These are phyloP conservation scores for Venturia aucupariae DNA, from an alignment of 2,329 filamentous ascomycete genomes.

Conservation along the genomic window DNA sequence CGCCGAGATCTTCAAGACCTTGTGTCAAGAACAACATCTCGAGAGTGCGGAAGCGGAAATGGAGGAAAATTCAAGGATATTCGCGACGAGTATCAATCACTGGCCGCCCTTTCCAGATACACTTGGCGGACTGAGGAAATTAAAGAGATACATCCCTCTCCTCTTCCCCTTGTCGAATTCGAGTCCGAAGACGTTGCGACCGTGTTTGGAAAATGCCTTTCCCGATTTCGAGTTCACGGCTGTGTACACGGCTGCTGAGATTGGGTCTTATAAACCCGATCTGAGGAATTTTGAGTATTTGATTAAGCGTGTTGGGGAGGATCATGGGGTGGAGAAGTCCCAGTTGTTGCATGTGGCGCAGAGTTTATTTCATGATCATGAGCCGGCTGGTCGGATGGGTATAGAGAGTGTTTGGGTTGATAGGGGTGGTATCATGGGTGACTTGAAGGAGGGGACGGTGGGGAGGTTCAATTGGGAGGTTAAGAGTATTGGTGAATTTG, in stretches of 20 bases:
- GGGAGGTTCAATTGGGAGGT: constrained; percentile 44
- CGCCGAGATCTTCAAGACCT: constrained; percentile 36
- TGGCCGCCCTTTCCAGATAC: constrained; percentile 54
- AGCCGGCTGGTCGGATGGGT: constrained; percentile 51
- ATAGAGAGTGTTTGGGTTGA: constrained; percentile 53
- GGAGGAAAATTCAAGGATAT: constrained; percentile 21
- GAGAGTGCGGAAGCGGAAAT: constrained; percentile 23
- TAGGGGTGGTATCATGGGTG: constrained; percentile 44
- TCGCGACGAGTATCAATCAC: constrained; percentile 42
- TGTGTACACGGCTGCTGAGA: constrained; percentile 60
- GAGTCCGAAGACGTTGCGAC: constrained; percentile 8
- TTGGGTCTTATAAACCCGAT: constrained; percentile 64
- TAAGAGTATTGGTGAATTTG: constrained; percentile 51
- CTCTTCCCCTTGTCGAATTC: constrained; percentile 50
- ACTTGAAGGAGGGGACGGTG: constrained; percentile 27
- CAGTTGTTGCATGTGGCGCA: constrained; percentile 60
- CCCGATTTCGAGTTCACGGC: constrained; percentile 43
- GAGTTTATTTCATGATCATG: constrained; percentile 58
- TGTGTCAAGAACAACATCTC: constrained; percentile 35
- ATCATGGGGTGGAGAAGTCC: constrained; percentile 47
- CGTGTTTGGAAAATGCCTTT: neutral
- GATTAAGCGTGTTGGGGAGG: constrained; percentile 42
- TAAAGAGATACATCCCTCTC: constrained; percentile 44
- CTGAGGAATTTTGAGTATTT: constrained; percentile 57
- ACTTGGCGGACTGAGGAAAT: constrained; percentile 40